Evolutionary conservation across 805 yeast species (phyloP), one percentile per base, ranked within the genome.

Genomic region (Metschnikowia peoriensis): DNA sequence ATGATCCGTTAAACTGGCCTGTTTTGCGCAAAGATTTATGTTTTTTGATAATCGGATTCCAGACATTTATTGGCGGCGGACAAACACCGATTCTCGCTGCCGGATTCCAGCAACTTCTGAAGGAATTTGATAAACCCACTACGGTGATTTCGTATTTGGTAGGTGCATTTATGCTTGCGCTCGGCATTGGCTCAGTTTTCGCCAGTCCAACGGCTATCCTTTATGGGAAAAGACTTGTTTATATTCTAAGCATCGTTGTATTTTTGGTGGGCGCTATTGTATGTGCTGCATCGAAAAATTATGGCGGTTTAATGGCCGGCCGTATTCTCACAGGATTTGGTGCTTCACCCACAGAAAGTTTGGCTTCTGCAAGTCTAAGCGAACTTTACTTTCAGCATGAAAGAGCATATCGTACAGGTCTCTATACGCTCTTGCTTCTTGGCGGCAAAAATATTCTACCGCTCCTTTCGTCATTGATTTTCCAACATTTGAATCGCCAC

Each of bases 1-100:
- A 84, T 59, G 88, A 83, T 56, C 88, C 88, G 2, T 69, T 83
- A 40, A 84, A 83, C 59, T 82, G 88, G 88, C 85, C 87, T 1
- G 59, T 74, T 7, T 80, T 84, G 82, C 71, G 80, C 40, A 69
- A 85, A 29, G 87, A 83, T 54, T 53, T 80, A 44, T 80, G 85
- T 7, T 66, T 83, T 40, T 57, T 73, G 10, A 77, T 77, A 15
- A 74, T 83, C 35, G 86, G 86, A 6, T 75, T 80, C 58, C 85
- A 79, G 55, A 79, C 82, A 11, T 79, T 83, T 58, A 67, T 83
- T 10, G 82, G 83, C 5, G 88, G 87, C 32, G 87, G 88, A 34
- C 84, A 80, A 65, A 76, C 84, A 3, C 82, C 88, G 4, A 67
- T 83, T 38, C 67, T 83, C 51, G 86, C 87, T 0, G 82, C 86